Evolutionary conservation across 345 rosid species (phyloP), one percentile per base, ranked within the genome.

Genomic region (Microcos paniculata): DNA sequence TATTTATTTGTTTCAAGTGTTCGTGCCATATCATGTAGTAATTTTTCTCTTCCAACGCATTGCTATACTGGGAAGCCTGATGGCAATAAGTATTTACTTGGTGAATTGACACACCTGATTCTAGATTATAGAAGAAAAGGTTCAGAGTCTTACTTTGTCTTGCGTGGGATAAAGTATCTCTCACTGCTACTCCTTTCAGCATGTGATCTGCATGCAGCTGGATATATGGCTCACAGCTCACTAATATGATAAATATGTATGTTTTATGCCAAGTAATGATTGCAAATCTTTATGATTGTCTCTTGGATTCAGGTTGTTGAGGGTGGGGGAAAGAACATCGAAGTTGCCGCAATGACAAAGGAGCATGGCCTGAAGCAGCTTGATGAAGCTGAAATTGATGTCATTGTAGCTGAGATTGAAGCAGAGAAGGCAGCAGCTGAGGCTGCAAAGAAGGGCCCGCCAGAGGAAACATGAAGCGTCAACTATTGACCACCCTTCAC

Each of bases 301-400:
- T 66, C 53, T 1, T 40, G 1, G 38, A 13, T 63, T 49, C 76
- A 95, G 99, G 98, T 91, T 53, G 97, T 91, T 31, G 99, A 95
- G 86, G 93, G 97, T 56, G 98, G 98, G 8, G 99, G 99, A 24
- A 93, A 95, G 90, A 95, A 93, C 90, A 93, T 93, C 62, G 98
- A 95, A 86, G 84, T 93, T 62, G 99, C 96, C 65, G 94, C 91
- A 66, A 91, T 95, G 99, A 91, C 93, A 15, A 85, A 78, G 73
- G 98, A 93, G 35, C 81, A 88, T 18, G 94, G 92, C 1, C 87
- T 92, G 83, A 83, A 84, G 74, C 99, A 95, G 79, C 92, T 95
- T 6, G 97, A 91, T 55, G 98, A 93, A 82, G 90, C 90, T 28
- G 97, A 95, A 70, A 91, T 93, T 1, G 98, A 95, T 84, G 90